phyloP scores from a whole-genome alignment of 139 green algal genomes.

The Micractinium sp. region DNA sequence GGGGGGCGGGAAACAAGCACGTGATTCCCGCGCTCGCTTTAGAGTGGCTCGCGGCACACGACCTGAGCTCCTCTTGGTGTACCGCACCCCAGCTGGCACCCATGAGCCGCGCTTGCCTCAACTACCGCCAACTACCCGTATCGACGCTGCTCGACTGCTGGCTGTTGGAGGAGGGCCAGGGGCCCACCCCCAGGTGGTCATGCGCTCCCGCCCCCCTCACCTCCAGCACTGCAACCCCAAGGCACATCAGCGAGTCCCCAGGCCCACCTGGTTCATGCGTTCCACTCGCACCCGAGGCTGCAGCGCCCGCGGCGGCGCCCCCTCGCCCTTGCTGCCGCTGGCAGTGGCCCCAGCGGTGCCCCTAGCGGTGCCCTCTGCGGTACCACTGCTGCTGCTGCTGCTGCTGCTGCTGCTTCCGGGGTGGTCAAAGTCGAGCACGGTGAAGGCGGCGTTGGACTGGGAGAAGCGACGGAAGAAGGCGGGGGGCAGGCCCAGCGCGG shows the following conservation, averaged over 20 bases:
- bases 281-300: constrained; percentile 56
- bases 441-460: constrained; percentile 81
- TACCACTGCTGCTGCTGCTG: background rate
- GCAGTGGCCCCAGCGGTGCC: background rate
- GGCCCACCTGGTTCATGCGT: constrained; percentile 62
- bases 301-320: constrained; percentile 15
- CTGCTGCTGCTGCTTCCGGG: background rate
- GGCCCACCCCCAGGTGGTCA: no score
- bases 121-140: no score
- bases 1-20: background rate
- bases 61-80: no score
- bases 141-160: no score
- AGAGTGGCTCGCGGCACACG: no score
- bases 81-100: no score
- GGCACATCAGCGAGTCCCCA: no score
- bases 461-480: constrained; percentile 73
- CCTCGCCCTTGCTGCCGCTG: background rate
- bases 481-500: constrained; percentile 78
- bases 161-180: no score
- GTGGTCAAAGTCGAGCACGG: constrained; percentile 82
- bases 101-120: no score
- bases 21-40: no score
- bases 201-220: background rate
- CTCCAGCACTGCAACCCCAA: no score
- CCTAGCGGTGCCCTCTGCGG: background rate